Evolutionary conservation across 331 rosid species (phyloP), one percentile per base, ranked within the genome.

Genomic region (Stylosanthes scabra): DNA sequence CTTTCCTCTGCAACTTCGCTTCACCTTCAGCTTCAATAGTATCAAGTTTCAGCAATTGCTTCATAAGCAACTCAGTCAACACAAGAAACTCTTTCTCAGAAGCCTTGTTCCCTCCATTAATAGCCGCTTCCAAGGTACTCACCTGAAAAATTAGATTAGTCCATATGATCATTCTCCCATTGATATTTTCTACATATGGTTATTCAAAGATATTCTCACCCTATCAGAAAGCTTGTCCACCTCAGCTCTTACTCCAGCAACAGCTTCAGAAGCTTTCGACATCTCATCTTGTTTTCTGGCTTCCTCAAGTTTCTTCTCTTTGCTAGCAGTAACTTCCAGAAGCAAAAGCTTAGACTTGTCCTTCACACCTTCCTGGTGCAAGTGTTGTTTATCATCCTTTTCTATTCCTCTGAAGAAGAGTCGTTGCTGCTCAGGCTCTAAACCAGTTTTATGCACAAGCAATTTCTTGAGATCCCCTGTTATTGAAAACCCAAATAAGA

Each of bases 21-120:
- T 89, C 97, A 60, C 97, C 99, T 81, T 91, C 97, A 45, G 97
- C 97, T 77, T 87, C 80, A 59, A 91, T 87, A 42, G 90, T 27
- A 72, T 94, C 99, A 82, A 94, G 59, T 60, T 91, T 94, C 91
- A 91, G 84, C 87, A 91, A 84, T 66, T 94, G 91, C 71, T 83
- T 83, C 99, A 88, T 94, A 37, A 94, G 96, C 84, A 94, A 62
- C 89, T 94, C 99, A 6, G 96, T 65, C 56, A 82, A 56, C 71
- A 83, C 76, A 7, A 76, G 63, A 84, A 94, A 90, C 60, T 87
- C 99, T 78, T 87, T 89, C 75, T 90, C 97, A 0, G 85, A 78
- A 77, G 87, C 85, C 54, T 84, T 74, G 78, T 90, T 87, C 63
- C 96, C 90, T 52, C 79, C 84, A 68, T 60, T 73, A 34, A 88